Evolutionary conservation across 2,329 filamentous ascomycete genomes (phyloP).

Genomic region (Aspergillus chevalieri): DNA sequence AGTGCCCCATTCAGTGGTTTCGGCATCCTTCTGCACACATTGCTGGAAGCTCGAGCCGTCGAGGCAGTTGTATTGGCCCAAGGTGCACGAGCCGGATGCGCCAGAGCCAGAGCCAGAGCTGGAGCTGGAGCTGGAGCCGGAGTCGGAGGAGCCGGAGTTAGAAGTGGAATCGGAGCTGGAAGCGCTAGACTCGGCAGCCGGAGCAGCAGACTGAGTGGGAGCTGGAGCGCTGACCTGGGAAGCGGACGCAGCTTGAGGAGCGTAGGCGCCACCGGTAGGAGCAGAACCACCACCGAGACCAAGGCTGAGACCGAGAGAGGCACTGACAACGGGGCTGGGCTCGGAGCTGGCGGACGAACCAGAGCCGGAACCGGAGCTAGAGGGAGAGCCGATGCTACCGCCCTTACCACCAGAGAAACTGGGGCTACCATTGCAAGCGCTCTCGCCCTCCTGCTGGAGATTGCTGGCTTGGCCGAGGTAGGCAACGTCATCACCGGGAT

Average conservation of each 20-base stretch:
- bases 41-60: constrained; percentile 54
- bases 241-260: constrained; percentile 11
- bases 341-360: constrained; percentile 20
- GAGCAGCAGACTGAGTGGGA: background rate
- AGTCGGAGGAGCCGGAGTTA: constrained; percentile 19
- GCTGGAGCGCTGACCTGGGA: constrained; percentile 1
- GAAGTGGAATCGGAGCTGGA: constrained; percentile 19
- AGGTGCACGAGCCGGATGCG: constrained; percentile 24
- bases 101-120: constrained; percentile 38
- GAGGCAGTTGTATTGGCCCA: constrained; percentile 57
- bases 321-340: background rate
- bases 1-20: constrained; percentile 51
- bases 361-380: constrained; percentile 16
- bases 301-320: constrained; percentile 1
- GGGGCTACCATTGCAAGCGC: constrained; percentile 25
- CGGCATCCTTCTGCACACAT: constrained; percentile 34
- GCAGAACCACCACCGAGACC: constrained; percentile 12
- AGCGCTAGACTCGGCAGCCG: constrained; percentile 2
- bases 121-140: constrained; percentile 9
- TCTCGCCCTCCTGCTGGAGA: constrained; percentile 25
- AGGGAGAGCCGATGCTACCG: constrained; percentile 4
- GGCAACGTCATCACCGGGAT: constrained; percentile 57
- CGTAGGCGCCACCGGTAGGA: constrained; percentile 13
- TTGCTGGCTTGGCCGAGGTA: constrained; percentile 38
- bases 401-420: constrained; percentile 26